A percentile compares a stretch with the other conserved stretches of the same genome.
Evolutionary conservation across 495 filamentous ascomycete genomes (phyloP).

Genomic region (Tuber magnatum): DNA sequence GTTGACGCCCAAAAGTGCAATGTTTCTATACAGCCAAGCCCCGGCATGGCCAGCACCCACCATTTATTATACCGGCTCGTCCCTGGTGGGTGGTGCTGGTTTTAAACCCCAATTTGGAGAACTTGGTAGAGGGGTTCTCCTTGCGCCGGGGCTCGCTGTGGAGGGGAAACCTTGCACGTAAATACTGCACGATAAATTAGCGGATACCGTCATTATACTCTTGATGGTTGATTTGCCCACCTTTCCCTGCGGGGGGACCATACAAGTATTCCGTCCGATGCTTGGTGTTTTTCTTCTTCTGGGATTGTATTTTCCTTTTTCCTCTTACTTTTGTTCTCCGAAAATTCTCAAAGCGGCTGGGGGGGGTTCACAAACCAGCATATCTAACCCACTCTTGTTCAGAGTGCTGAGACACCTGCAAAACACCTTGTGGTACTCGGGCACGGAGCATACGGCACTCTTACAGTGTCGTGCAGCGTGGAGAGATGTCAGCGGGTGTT

Average conservation of each 20-base stretch:
- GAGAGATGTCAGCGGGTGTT: not conserved
- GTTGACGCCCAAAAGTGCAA: not conserved
- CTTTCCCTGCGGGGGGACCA: too few species aligned
- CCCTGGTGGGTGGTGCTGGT: not conserved
- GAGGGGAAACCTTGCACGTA: not conserved
- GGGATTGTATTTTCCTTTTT: not conserved
- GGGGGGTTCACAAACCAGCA: not conserved
- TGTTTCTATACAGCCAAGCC: not conserved
- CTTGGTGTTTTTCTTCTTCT: not conserved
- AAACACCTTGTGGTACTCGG: not conserved
- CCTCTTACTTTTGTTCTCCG: too few species aligned
- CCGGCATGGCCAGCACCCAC: not conserved
- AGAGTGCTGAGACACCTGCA: not conserved
- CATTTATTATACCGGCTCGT: not conserved
- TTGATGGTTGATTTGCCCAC: too few species aligned
- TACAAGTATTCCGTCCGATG: not conserved
- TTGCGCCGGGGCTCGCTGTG: not conserved
- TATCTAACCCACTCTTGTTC: not conserved
- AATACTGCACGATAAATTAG: too few species aligned
- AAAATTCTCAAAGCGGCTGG: too few species aligned
- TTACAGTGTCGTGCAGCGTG: not conserved
- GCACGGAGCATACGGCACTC: not conserved
- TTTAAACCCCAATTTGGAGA: not conserved
- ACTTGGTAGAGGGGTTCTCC: not conserved
- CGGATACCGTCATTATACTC: too few species aligned